Conservation (phyloP, 2,329 filamentous ascomycete genomes). For the Alternaria hordeiaustralica region DNA sequence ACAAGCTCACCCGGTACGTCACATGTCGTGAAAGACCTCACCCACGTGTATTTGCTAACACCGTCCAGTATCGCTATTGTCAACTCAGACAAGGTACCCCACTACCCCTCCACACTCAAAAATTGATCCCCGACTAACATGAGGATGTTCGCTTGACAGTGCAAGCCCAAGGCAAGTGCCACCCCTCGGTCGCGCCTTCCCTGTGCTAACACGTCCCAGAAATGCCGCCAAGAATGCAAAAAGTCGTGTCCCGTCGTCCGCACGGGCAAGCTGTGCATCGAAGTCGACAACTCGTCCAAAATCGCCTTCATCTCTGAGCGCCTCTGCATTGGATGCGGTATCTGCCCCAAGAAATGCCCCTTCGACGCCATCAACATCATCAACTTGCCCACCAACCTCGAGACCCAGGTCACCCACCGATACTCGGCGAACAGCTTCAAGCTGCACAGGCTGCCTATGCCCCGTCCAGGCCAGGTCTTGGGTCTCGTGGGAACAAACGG, state of each 20-base stretch:
- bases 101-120: constrained; percentile 51
- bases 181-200: constrained; percentile 19
- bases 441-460: constrained; percentile 94
- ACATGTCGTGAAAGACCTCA: not conserved
- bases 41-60: constrained; percentile 19
- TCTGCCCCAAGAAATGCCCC: constrained; percentile 98
- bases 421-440: constrained; percentile 99
- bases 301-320: constrained; percentile 98
- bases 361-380: constrained; percentile 99
- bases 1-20: constrained; percentile 90
- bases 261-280: constrained; percentile 96
- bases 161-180: constrained; percentile 78
- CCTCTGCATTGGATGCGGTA: constrained; percentile 97
- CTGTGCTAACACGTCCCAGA: constrained; percentile 60
- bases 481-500: constrained; percentile 98
- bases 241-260: constrained; percentile 97
- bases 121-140: constrained; percentile 40
- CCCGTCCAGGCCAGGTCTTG: constrained; percentile 90
- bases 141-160: constrained; percentile 63
- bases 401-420: constrained; percentile 96
- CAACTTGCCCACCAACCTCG: constrained; percentile 99
- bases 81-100: constrained; percentile 89
- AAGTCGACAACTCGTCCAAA: constrained; percentile 85
- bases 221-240: constrained; percentile 99
- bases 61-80: constrained; percentile 86